Base-by-base conservation (phyloP, 225 moss, liverwort and hornwort species). In the Lunularia cruciata region DNA sequence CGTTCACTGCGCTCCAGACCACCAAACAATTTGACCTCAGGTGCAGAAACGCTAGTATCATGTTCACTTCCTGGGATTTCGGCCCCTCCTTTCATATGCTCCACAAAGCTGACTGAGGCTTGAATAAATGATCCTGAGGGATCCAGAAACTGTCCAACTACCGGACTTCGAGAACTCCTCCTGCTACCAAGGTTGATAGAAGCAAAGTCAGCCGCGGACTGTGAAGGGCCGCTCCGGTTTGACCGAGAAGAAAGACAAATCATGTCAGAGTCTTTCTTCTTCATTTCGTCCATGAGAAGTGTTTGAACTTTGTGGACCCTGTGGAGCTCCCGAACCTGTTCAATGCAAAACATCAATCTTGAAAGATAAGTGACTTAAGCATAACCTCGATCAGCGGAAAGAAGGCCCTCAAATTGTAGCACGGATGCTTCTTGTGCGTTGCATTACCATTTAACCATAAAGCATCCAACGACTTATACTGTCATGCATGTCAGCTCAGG, bases 301-400 rank as follows among this genome's bases (percentile, higher is more conserved):
- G 70, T 72, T 57, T 86, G 86, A 14, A 86, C 66, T 60, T 79
- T 80, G 69, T 86, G 74, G 55, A 86, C 75, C 71, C 86, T 86
- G 49, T 86, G 86, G 28, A 86, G 78, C 63, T 86, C 86, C 52
- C 77, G 77, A 0, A 86, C 83, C 86, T 86, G 67, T 30, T 20
- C n/a, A 33, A 9, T 37, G 32, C 23, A 64, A 69, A 15, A 47
- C 15, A 48, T 18, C 47, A n/a, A n/a, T n/a, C n/a, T n/a, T n/a
- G n/a, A n/a, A n/a, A n/a, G n/a, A n/a, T n/a, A n/a, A n/a, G n/a
- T n/a, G n/a, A n/a, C n/a, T n/a, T n/a, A n/a, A n/a, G n/a, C n/a
- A n/a, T n/a, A n/a, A n/a, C n/a, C n/a, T n/a, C n/a, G n/a, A n/a
- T n/a, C n/a, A n/a, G n/a, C n/a, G n/a, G n/a, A n/a, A n/a, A n/a